These are phyloP conservation scores for Agrocybe praecox DNA, from an alignment of 768 basidiomycete species.

Conservation along the genomic window DNA sequence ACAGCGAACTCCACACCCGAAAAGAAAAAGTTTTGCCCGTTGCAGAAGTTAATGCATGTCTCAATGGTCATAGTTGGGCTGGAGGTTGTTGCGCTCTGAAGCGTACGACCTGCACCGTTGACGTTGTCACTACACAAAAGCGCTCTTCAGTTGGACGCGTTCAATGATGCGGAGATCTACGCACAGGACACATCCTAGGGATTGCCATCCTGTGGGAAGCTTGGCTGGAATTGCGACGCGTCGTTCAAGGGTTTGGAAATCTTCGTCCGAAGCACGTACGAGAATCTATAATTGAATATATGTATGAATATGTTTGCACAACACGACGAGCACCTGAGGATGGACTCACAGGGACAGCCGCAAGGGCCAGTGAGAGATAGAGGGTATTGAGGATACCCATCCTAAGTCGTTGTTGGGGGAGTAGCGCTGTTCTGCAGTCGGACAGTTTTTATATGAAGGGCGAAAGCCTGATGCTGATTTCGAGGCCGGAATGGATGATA, in stretches of 20 bases:
- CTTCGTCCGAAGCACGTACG: conserved; percentile 13
- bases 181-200: conserved; percentile 65
- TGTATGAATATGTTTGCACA: not conserved
- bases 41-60: conserved; percentile 50
- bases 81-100: conserved; percentile 47
- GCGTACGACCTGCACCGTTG: conserved; percentile 57
- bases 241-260: conserved; percentile 28
- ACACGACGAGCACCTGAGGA: conserved; percentile 1
- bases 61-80: conserved; percentile 63
- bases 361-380: conserved; percentile 33
- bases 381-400: conserved; percentile 36
- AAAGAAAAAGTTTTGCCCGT: conserved; percentile 51
- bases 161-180: conserved; percentile 10
- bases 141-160: conserved; percentile 1
- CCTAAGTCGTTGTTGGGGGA: conserved; percentile 18
- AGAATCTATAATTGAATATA: not conserved
- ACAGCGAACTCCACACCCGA: conserved; percentile 68
- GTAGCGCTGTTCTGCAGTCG: conserved; percentile 8
- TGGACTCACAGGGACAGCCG: conserved; percentile 43
- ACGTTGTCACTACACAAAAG: conserved; percentile 42
- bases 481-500: conserved; percentile 3
- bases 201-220: conserved; percentile 59
- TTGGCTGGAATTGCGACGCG: conserved; percentile 41
- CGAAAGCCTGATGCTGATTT: conserved; percentile 1
- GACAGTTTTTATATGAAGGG: conserved; percentile 27